Base-by-base conservation (phyloP, 129 eudicot genomes). In the Flaveria sonorensis region DNA sequence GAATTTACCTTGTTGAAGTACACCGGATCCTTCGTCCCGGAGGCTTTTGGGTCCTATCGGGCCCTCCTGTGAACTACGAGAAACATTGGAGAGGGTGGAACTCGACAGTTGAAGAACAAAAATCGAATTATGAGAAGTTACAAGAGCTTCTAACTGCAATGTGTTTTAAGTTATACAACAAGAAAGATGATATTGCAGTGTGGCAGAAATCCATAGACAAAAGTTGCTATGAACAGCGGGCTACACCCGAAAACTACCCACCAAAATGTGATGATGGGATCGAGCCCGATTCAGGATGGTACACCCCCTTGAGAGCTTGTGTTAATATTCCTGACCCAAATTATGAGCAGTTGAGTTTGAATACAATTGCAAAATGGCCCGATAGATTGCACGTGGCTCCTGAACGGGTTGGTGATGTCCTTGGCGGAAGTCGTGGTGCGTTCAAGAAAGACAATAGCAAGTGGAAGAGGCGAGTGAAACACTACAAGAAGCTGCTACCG, bases 21-120 rank as follows among this genome's bases (percentile, higher is more conserved):
- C 86, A 90, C 72, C 90, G 98, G 30, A 93, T 93, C 45, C 98
- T 93, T 60, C 89, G 97, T 21, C 97, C 98, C 0, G 98, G 98
- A 18, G 98, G 98, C 42, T 93, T 90, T 72, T 93, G 98, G 98
- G 93, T 91, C 71, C 93, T 93, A 46, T 93, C 98, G 0, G 98
- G 98, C 21, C 98, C 98, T 0, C 98, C 98, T 5, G 92, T 93
- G 39, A 93, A 93, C 84, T 93, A 90, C 36, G 97, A 90, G 63
- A 84, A 83, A 63, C 87, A 86, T 0, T 90, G 97, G 97, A 85
- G 85, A 88, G 98, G 98, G 21, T 93, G 98, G 98, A 91, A 93
- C 85, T 89, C 98, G 0, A 93, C 98, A 0, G 80, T 87, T 13
- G 92, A 89, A 46, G 97, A 87, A 42, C 97, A 93, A 77, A 90